Evolutionary conservation across 768 basidiomycete species (phyloP), one percentile per base, ranked within the genome.

Genomic region (Austroboletus eburneus): DNA sequence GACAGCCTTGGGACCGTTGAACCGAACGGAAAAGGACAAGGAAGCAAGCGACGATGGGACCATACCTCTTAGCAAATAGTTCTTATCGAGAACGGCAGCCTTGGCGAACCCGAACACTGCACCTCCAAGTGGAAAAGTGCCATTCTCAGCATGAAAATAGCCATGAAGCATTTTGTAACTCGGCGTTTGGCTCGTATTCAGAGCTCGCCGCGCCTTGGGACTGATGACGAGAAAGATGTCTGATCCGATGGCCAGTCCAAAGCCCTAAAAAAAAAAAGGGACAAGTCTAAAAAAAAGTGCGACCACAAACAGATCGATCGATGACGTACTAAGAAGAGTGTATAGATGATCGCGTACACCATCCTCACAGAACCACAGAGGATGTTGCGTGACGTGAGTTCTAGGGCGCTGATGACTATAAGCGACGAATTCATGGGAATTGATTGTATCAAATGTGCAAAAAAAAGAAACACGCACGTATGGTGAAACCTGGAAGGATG

Each of bases 311-410:
- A n/a, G n/a, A n/a, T n/a, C n/a, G n/a, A n/a, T n/a, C n/a, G n/a
- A n/a, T n/a, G n/a, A n/a, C 75, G 49, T 58, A 85, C 86, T 57
- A 91, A 67, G 63, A 90, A 90, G 36, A 91, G 70, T 0, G 87
- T 89, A 57, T 91, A 91, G 35, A 91, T 89, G 49, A 89, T 84
- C 13, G 89, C 87, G 57, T 89, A 91, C 23, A 91, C 86, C 63
- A 91, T 81, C 51, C 87, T 73, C 27, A 91, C 88, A 18, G 85
- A 85, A 23, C 88, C 89, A 53, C 85, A 87, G 44, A 90, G 78
- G 30, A 90, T 75, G 57, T 87, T 91, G 58, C 78, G 79, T 13
- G 88, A 90, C 62, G 87, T 87, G 48, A 91, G 68, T 63, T 91
- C 89, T 14, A 91, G 70, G 7, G 89, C 82, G 47, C 84, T 83